phyloP scores from a whole-genome alignment of 192 early-diverging fungal genomes.

The Hyaloraphidium curvatum region DNA sequence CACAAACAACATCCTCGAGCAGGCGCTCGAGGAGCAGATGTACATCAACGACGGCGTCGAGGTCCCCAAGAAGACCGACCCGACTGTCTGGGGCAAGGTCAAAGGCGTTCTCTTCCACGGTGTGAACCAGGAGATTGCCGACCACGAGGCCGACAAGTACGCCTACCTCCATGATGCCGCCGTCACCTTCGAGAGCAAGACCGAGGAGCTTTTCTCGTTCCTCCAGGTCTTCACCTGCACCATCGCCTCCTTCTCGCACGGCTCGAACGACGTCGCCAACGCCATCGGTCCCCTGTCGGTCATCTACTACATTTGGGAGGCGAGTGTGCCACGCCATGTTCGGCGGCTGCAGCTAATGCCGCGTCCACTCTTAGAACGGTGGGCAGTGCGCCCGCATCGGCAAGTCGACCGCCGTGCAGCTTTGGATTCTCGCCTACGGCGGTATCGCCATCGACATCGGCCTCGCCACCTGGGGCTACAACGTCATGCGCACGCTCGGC shows the following conservation, averaged over 20 bases:
- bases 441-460: slow-evolving; percentile 58
- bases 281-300: slow-evolving; percentile 62
- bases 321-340: no score
- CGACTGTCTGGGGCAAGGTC: slow-evolving; percentile 5
- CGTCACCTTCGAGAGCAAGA: slow-evolving; percentile 25
- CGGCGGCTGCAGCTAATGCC: no score
- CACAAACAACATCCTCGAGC: no score
- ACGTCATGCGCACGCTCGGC: slow-evolving; percentile 55
- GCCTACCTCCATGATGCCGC: slow-evolving; percentile 36
- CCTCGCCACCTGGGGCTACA: slow-evolving; percentile 48
- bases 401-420: slow-evolving; percentile 32
- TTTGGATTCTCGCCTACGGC: slow-evolving; percentile 54
- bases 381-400: slow-evolving; percentile 7
- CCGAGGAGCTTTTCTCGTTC: slow-evolving; percentile 63
- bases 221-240: slow-evolving; percentile 60
- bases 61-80: not conserved
- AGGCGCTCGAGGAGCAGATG: no score
- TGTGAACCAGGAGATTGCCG: slow-evolving; percentile 16
- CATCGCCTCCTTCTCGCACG: slow-evolving; percentile 68
- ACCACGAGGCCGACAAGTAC: slow-evolving; percentile 8
- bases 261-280: slow-evolving; percentile 71
- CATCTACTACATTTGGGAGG: slow-evolving; percentile 49
- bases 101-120: slow-evolving; percentile 5
- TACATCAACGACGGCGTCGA: not conserved
- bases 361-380: no score